Evolutionary conservation across 1,284 basidiomycete species (phyloP).

Genomic region (Austroboletus niveus): DNA sequence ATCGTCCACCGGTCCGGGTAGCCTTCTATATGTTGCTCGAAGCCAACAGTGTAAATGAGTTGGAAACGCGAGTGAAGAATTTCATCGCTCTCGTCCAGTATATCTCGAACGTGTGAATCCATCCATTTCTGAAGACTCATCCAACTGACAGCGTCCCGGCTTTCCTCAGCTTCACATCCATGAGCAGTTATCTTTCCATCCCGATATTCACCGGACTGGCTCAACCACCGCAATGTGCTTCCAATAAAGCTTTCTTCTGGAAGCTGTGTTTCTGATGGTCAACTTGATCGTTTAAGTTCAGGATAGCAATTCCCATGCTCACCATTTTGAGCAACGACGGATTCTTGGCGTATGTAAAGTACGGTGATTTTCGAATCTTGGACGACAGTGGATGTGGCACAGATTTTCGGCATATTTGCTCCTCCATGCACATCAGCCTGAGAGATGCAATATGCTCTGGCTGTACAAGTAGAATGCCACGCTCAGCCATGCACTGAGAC

Average conservation of each 20-base stretch:
- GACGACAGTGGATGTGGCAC: not conserved
- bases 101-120: too few species aligned
- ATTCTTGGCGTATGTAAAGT: not conserved
- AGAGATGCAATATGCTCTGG: not conserved
- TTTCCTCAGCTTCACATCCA: not conserved
- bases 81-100: too few species aligned
- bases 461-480: not conserved
- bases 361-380: not conserved
- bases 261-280: not conserved
- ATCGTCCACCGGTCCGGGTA: too few species aligned
- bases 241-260: not conserved
- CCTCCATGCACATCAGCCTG: not conserved
- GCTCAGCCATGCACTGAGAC: not conserved
- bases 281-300: too few species aligned
- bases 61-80: too few species aligned
- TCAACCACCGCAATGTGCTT: not conserved
- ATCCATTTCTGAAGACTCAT: conserved; percentile 25
- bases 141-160: conserved; percentile 6
- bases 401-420: too few species aligned
- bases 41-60: too few species aligned
- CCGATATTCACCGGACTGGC: not conserved
- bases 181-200: not conserved
- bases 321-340: not conserved
- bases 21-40: too few species aligned
- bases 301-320: not conserved